Conservation (phyloP, 2,329 filamentous ascomycete genomes). For the Cercospora citrullina region DNA sequence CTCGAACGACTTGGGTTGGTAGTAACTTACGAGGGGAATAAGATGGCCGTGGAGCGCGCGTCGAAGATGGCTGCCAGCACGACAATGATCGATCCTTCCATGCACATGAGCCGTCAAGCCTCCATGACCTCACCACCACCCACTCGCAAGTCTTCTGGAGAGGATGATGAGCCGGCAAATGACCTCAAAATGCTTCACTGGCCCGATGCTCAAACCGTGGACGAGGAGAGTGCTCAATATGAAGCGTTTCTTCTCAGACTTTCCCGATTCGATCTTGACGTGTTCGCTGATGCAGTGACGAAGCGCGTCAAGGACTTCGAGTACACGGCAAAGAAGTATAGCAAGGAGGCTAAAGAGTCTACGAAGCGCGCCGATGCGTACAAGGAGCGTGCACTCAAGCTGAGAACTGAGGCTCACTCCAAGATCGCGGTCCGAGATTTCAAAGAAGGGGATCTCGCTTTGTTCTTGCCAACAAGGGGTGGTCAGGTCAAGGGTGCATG, state of each 20-base stretch:
- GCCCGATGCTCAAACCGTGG: conserved; percentile 68
- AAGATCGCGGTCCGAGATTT: conserved; percentile 96
- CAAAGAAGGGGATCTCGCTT: conserved; percentile 90
- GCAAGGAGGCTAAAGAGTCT: conserved; percentile 73
- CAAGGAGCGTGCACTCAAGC: conserved; percentile 77
- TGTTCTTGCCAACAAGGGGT: conserved; percentile 93
- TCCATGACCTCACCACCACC: conserved; percentile 58
- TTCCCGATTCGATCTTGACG: conserved; percentile 77
- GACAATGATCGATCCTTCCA: conserved; percentile 44
- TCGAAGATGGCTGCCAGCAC: conserved; percentile 57
- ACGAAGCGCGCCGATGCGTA: conserved; percentile 53
- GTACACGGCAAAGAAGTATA: conserved; percentile 87
- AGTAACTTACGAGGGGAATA: conserved; percentile 67
- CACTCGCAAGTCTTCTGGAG: conserved; percentile 55
- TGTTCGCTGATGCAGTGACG: conserved; percentile 79
- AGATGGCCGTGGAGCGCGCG: conserved; percentile 73
- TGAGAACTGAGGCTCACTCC: conserved; percentile 83
- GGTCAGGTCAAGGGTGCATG: conserved; percentile 84
- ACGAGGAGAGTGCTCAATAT: conserved; percentile 72
- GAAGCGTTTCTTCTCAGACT: conserved; percentile 71
- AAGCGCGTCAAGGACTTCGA: conserved; percentile 93
- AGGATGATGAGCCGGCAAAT: conserved; percentile 29
- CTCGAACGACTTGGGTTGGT: conserved; percentile 85
- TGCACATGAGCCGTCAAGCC: conserved; percentile 53
- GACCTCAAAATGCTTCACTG: conserved; percentile 78